Evolutionary conservation across 2,329 filamentous ascomycete genomes (phyloP).

Genomic region (Cladophialophora exuberans): DNA sequence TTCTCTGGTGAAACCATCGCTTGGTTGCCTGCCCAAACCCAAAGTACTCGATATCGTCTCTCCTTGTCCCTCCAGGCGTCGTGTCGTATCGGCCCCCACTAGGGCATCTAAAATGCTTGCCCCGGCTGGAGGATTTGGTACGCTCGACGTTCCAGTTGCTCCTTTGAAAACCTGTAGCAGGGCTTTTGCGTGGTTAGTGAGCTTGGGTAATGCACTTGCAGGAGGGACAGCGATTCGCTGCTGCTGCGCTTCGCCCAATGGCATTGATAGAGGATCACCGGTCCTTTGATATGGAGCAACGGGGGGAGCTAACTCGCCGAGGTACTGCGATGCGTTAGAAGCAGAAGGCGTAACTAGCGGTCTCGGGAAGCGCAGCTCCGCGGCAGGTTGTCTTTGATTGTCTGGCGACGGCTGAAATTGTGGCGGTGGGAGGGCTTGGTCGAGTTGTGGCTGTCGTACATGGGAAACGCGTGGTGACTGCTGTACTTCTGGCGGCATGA

Average conservation of each 20-base stretch:
- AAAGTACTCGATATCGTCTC: conserved; percentile 4
- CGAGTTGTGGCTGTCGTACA: conserved; percentile 28
- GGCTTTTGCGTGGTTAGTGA: conserved; percentile 61
- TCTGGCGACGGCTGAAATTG: conserved; percentile 24
- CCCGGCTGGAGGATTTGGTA: conserved; percentile 20
- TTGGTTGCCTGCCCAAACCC: background rate
- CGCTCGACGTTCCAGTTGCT: conserved; percentile 9
- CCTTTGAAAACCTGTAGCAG: conserved; percentile 62
- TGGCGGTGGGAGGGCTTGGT: conserved; percentile 18
- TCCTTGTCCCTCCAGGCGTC: conserved; percentile 23
- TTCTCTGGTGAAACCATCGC: conserved; percentile 1
- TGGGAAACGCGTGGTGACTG: conserved; percentile 50
- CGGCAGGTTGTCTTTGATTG: conserved; percentile 24
- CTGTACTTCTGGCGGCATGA: conserved; percentile 56
- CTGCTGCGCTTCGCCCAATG: conserved; percentile 39
- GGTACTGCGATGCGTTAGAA: conserved; percentile 29
- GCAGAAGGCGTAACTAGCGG: conserved; percentile 31
- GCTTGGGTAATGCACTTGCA: conserved; percentile 60
- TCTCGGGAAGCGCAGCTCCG: conserved; percentile 33
- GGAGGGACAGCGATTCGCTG: conserved; percentile 56
- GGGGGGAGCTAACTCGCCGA: conserved; percentile 33
- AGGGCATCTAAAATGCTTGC: conserved; percentile 34
- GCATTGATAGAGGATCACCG: conserved; percentile 49
- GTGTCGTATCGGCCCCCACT: conserved; percentile 10
- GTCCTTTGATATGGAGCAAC: conserved; percentile 52